Conservation (phyloP, 768 basidiomycete species). For the Clitopilus hobsonii region DNA sequence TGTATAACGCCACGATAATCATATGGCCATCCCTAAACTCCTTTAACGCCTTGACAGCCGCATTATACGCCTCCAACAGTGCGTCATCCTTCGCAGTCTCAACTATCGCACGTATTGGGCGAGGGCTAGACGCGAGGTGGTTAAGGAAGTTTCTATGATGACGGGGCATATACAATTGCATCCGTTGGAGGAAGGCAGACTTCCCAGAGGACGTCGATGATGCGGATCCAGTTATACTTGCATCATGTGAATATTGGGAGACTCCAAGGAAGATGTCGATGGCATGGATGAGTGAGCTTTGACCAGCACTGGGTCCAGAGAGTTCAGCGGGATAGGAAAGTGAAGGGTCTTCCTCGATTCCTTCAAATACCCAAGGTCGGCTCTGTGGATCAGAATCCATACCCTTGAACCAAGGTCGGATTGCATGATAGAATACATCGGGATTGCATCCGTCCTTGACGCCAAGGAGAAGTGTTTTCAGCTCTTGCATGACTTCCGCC, state of each 20-base stretch:
- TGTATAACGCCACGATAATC: conserved; percentile 71
- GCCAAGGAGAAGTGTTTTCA: conserved; percentile 59
- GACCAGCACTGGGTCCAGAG: conserved; percentile 84
- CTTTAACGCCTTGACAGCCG: conserved; percentile 63
- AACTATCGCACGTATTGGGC: conserved; percentile 61
- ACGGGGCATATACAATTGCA: conserved; percentile 83
- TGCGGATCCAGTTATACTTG: conserved; percentile 20
- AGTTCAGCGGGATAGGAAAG: conserved; percentile 46
- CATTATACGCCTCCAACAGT: conserved; percentile 59
- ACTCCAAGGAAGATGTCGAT: conserved; percentile 74
- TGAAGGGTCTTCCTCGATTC: conserved; percentile 40
- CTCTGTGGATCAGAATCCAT: conserved; percentile 47
- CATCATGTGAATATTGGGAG: conserved; percentile 40
- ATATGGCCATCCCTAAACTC: conserved; percentile 78
- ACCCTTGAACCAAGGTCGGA: conserved; percentile 85
- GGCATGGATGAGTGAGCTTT: conserved; percentile 75
- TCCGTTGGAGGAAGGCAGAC: conserved; percentile 59
- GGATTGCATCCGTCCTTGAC: conserved; percentile 79
- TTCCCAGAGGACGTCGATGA: conserved; percentile 15
- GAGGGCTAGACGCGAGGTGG: conserved; percentile 58
- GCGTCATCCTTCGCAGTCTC: conserved; percentile 21
- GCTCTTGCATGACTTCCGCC: conserved; percentile 58
- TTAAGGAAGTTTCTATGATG: conserved; percentile 73
- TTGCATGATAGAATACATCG: conserved; percentile 63
- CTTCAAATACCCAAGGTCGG: conserved; percentile 53